Percentiles rank a stretch among this genome's conserved stretches.
Conservation (phyloP, 352 stramenopile species). For the Phytophthora sansomeana region DNA sequence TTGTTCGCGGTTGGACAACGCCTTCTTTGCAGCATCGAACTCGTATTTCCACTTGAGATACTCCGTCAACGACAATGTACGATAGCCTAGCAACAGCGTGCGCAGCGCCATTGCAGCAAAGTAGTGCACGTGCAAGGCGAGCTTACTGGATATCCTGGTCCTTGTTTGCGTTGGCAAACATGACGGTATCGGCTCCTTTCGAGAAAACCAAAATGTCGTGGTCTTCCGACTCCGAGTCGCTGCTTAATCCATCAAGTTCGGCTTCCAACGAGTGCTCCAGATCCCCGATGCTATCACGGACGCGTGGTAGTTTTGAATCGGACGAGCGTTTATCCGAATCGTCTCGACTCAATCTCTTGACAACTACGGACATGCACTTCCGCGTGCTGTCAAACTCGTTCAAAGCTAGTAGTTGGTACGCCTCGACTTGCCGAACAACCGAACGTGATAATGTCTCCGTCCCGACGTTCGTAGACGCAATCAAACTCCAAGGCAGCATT, state of each 20-base stretch:
- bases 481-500: conserved; percentile 85
- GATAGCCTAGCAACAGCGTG: conserved; percentile 86
- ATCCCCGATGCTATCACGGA: conserved; percentile 38
- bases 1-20: conserved; percentile 66
- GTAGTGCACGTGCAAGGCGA: conserved; percentile 85
- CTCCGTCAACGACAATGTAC: conserved; percentile 63
- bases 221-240: conserved; percentile 37
- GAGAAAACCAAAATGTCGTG: conserved; percentile 83
- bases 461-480: conserved; percentile 81
- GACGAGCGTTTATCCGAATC: background rate
- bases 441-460: conserved; percentile 79
- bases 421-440: conserved; percentile 81
- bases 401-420: conserved; percentile 77
- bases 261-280: conserved; percentile 33
- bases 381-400: conserved; percentile 91
- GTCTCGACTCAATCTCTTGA: conserved; percentile 52
- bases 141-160: conserved; percentile 78
- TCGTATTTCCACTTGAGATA: conserved; percentile 78
- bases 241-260: conserved; percentile 29
- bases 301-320: conserved; percentile 5
- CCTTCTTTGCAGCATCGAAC: conserved; percentile 76
- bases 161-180: conserved; percentile 83
- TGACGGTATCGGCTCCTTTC: conserved; percentile 91
- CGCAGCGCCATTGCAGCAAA: conserved; percentile 90
- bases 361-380: conserved; percentile 89